Base-by-base conservation (phyloP, 169 alveolate genomes). In the Eimeria brunetti region DNA sequence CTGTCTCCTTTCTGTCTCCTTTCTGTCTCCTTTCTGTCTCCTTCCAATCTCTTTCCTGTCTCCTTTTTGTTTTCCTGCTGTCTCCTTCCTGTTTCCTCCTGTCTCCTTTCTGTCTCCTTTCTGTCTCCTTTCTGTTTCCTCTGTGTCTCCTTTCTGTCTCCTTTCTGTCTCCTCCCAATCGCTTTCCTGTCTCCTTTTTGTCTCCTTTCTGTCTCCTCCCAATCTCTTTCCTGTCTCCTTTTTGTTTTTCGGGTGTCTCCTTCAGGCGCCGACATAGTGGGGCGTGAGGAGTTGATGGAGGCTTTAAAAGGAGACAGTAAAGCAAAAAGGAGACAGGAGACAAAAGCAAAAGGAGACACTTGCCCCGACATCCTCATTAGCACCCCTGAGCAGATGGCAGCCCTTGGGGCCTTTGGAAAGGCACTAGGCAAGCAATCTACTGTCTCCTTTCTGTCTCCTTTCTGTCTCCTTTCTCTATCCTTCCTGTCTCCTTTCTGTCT, bases 241-340 rank as follows among this genome's bases (percentile, higher is more conserved):
- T 12, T 27, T 58, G 12, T 58, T 18, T 58, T 5, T 18, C 18
- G 8, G 5, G 2, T 58, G 27, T 18, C 18, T 8, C 18, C 46
- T 69, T 4, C 94, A 89, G 95, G 95, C 14, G 95, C 95, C 12
- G 89, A 89, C 33, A 51, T 89, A 0, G 95, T 89, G 22, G 95
- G 95, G 24, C 38, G 49, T 27, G 80, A 89, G 6, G 51, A 44
- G 0, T 38, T 89, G 16, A 9, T 89, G 22, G 58, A 46, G 20
- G 22, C 51, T n/a, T 33, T 73, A 9, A 56, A 58, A 20, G 44
- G 73, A 14, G 78, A 38, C 60, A n/a, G n/a, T n/a, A n/a, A n/a
- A n/a, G n/a, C n/a, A n/a, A n/a, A n/a, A n/a, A n/a, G n/a, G n/a
- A n/a, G n/a, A n/a, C n/a, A n/a, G n/a, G n/a, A n/a, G n/a, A n/a